Evolutionary conservation across 208 protist genomes (phyloP), one percentile per base, ranked within the genome.

Genomic region (Acanthamoeba lugdunensis): DNA sequence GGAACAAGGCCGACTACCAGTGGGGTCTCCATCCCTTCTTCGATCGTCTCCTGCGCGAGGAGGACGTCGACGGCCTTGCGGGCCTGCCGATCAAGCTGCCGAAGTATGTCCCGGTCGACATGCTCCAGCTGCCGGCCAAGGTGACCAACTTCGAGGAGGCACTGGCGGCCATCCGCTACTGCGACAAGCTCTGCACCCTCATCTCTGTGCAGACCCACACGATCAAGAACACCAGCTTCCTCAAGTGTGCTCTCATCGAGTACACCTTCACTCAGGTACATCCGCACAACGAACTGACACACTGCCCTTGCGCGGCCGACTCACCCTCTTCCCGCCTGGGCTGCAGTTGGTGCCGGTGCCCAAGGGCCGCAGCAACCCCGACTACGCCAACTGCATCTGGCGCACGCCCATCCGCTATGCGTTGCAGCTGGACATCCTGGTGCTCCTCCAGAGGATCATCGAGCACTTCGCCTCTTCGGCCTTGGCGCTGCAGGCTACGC

Each of bases 161-260:
- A 9, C 45, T 97, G 18, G 94, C 92, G 25, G 95, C 95, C 37
- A 67, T 97, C 14, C 95, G 95, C n/a, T 54, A 96, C 67, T 92
- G 81, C 65, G 96, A 97, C 90, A 95, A 88, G 41, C 90, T 97
- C 21, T 96, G 95, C 95, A 96, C 95, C 4, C 95, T 96, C 61
- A 96, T 93, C 23, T 84, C 95, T 21, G 94, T 95, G 6, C 95
- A 96, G 89, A 54, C 41, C 4, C 79, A 96, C 16, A 93, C 56
- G 28, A 94, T 96, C 50, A 92, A 89, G 67, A 96, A 97, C 88
- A 82, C 71, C 28, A n/a, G 21, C 69, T 96, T 95, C 82, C 91
- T 96, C 37, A 95, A 94, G 93, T 73, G 94, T 23, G 95, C 95
- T 30, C 93, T 96, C 28, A 71, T 96, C 56, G 89, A 96, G 92